Percentiles rank a stretch among this genome's conserved stretches.
These are phyloP conservation scores for Trichoderma arundinaceum DNA, from an alignment of 2,329 filamentous ascomycete species.

Conservation along the genomic window DNA sequence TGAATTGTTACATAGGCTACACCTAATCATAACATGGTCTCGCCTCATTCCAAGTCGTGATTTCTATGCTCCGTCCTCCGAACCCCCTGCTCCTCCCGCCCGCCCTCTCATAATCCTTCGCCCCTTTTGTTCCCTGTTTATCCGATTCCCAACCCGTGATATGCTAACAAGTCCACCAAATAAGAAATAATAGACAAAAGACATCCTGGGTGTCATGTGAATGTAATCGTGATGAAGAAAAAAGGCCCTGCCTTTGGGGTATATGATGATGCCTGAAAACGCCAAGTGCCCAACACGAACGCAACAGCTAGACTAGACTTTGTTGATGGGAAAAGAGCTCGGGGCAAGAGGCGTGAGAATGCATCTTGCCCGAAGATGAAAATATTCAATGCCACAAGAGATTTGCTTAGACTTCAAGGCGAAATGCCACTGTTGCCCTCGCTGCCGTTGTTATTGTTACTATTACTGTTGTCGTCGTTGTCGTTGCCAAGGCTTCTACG, in stretches of 20 bases:
- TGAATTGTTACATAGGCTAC: not conserved
- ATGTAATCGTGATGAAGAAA: not conserved
- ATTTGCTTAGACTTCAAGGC: not conserved
- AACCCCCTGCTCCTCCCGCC: not conserved
- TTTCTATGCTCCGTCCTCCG: too few relatives aligned
- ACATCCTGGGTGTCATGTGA: not conserved
- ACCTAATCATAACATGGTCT: not conserved
- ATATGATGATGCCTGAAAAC: conserved; percentile 21
- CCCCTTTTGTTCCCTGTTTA: not conserved
- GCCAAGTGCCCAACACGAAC: conserved; percentile 6
- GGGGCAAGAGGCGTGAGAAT: not conserved
- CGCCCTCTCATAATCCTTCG: not conserved
- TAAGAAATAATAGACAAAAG: not conserved
- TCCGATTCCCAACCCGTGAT: not conserved
- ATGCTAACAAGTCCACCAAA: too few relatives aligned
- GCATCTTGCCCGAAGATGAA: not conserved
- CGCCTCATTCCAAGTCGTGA: too few relatives aligned
- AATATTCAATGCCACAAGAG: not conserved
- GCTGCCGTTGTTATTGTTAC: too few relatives aligned
- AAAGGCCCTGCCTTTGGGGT: conserved; percentile 24
- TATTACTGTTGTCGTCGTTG: not conserved
- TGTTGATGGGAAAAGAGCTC: not conserved
- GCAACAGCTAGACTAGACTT: not conserved
- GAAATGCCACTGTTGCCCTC: not conserved
- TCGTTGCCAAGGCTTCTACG: not conserved